Base-by-base conservation (phyloP, 2,329 filamentous ascomycete species). In the Fusarium scirpi region DNA sequence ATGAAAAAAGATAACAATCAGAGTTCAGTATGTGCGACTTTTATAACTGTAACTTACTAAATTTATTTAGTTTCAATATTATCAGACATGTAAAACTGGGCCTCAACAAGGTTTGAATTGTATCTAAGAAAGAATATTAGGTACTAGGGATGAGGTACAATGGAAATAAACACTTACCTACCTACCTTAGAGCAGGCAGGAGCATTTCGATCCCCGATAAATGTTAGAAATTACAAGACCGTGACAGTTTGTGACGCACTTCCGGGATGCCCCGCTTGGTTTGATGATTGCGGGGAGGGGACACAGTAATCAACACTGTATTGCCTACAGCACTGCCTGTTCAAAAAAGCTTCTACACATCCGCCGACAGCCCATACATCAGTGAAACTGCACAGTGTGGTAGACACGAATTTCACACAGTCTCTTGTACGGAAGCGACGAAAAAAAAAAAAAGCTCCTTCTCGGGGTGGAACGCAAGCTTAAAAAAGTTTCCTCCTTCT, bases 381-480 rank as follows among this genome's bases (percentile, higher is more conserved):
- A 55, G 16, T 12, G 15, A 41, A 8, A 10, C 8, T 25, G 11
- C n/a, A 59, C 73, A 47, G 67, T 72, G 9, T 16, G 25, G 9
- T 1, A 6, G 22, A 12, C 3, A 0, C 2, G 4, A 5, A 24
- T 18, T 18, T 48, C 57, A 51, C 64, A 75, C 73, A 20, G 73
- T 62, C 15, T 43, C 12, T 11, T 45, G 47, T 52, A 62, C 65
- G 51, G 59, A 53, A 67, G 45, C 22, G 45, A 69, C 53, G 60
- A 74, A 72, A 74, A 75, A 75, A 71, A 73, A n/a, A 73, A 74
- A 74, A 73, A 67, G 70, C 68, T 62, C 58, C 45, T 61, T 57
- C 49, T 65, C 65, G 58, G 58, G 64, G 62, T 67, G 57, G 65
- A 59, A 56, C 64, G 9, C 18, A 43, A 53, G 32, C 49, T 53